Evolutionary conservation across 805 yeast species (phyloP).

Genomic region (Saturnispora saitoi): DNA sequence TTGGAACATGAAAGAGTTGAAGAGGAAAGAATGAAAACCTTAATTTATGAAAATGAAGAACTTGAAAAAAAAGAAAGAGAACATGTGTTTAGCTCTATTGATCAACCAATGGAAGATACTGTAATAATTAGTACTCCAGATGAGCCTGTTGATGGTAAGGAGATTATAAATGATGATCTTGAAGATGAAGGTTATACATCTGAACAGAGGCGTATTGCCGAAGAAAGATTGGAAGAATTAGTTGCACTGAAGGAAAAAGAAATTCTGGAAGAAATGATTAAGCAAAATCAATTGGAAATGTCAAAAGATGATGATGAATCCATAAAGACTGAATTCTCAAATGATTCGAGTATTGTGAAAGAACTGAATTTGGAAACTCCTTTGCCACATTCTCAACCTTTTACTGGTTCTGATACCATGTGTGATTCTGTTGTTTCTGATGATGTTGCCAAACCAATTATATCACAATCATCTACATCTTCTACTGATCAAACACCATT

Average conservation of each 20-base stretch:
- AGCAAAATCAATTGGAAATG: conserved; percentile 17
- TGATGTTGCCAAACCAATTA: background rate
- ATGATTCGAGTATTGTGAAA: background rate
- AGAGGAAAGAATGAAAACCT: conserved; percentile 8
- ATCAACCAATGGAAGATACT: conserved; percentile 10
- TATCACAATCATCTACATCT: background rate
- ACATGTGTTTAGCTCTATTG: conserved; percentile 16
- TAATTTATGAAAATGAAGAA: conserved; percentile 24
- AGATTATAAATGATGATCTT: conserved; percentile 1
- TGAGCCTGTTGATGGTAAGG: conserved; percentile 11
- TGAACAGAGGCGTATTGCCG: conserved; percentile 22
- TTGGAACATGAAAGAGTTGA: conserved; percentile 32
- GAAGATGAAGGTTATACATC: conserved; percentile 16
- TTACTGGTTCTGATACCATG: background rate
- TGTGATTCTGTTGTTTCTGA: background rate
- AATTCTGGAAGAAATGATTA: conserved; percentile 18
- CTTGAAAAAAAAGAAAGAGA: conserved; percentile 31
- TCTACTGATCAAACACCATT: conserved; percentile 1
- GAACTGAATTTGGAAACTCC: background rate
- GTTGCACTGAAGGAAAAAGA: conserved; percentile 23
- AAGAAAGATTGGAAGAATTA: conserved; percentile 21
- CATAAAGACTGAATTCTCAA: conserved; percentile 3
- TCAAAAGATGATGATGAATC: conserved; percentile 4
- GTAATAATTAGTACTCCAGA: conserved; percentile 11
- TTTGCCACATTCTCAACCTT: background rate